Conservation (phyloP, 352 stramenopile species). For the Phytophthora nicotianae region DNA sequence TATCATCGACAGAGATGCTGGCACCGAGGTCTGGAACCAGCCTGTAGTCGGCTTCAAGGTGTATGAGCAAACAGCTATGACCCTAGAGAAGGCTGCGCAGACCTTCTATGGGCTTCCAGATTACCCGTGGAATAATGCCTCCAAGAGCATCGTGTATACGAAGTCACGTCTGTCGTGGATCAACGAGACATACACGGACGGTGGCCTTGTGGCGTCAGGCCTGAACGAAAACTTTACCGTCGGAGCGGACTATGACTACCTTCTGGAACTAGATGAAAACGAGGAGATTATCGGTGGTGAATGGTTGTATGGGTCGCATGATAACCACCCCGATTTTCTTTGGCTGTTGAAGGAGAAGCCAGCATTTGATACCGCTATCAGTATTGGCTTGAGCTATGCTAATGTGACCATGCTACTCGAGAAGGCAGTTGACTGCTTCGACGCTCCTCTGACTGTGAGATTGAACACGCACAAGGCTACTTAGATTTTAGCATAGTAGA, state of each 20-base stretch:
- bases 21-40: slow-evolving; percentile 52
- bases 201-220: not conserved
- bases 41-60: slow-evolving; percentile 46
- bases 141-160: slow-evolving; percentile 39
- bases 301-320: not conserved
- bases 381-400: slow-evolving; percentile 1
- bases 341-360: not conserved
- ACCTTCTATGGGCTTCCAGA: slow-evolving; percentile 32
- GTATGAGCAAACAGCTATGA: slow-evolving; percentile 26
- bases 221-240: not conserved
- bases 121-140: slow-evolving; percentile 48
- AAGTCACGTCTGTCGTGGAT: slow-evolving; percentile 44
- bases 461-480: no score
- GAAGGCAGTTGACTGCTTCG: not conserved
- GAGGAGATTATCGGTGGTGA: not conserved
- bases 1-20: slow-evolving; percentile 38
- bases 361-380: no score
- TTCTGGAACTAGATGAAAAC: not conserved
- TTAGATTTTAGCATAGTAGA: no score
- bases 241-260: not conserved
- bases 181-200: slow-evolving; percentile 30
- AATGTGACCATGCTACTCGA: not conserved
- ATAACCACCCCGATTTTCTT: not conserved
- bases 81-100: slow-evolving; percentile 22
- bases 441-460: no score